These are phyloP conservation scores for Botrytis paeoniae DNA, from an alignment of 2,329 filamentous ascomycete species.

Conservation along the genomic window DNA sequence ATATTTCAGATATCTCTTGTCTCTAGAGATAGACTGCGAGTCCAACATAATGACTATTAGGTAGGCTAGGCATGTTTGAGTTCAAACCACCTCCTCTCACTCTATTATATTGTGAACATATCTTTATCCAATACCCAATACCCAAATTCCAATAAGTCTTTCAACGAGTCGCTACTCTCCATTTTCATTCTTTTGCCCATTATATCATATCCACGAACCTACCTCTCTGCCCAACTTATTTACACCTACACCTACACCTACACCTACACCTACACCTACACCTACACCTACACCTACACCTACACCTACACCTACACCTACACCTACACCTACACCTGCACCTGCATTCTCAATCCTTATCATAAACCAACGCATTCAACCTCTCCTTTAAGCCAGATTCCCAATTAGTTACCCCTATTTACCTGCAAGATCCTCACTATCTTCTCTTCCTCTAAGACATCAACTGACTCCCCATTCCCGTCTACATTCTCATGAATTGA, in stretches of 20 bases:
- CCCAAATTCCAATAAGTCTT: background rate
- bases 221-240: background rate
- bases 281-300: background rate
- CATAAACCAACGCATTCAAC: background rate
- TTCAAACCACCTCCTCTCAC: background rate
- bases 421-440: no score
- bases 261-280: background rate
- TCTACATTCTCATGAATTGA: background rate
- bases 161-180: background rate
- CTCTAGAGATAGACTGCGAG: background rate
- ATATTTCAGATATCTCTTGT: background rate
- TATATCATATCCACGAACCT: background rate
- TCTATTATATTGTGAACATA: background rate
- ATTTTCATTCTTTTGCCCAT: background rate
- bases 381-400: background rate
- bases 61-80: background rate
- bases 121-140: background rate
- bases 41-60: background rate
- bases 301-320: background rate
- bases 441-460: background rate
- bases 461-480: background rate
- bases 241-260: no score
- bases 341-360: background rate
- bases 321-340: no score
- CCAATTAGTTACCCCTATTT: background rate